Percentiles rank a stretch among this genome's conserved stretches.
Conservation (phyloP, 768 basidiomycete genomes). For the Cubamyces lactineus region DNA sequence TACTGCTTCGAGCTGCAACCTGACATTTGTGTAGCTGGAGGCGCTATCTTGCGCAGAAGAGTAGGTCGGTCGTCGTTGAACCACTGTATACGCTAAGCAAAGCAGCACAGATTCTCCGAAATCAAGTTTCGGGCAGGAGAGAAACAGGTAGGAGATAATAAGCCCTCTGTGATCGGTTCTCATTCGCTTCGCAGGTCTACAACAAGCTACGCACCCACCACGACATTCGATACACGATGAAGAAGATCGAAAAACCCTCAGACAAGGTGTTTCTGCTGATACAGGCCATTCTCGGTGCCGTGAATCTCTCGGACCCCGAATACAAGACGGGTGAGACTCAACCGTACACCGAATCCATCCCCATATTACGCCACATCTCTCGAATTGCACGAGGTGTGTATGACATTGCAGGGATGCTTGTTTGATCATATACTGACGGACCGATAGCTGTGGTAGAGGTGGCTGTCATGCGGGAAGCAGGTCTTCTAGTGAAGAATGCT, state of each 20-base stretch:
- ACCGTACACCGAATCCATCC: conserved; percentile 67
- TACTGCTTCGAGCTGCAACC: no score
- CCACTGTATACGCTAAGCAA: neutral
- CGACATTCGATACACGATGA: conserved; percentile 81
- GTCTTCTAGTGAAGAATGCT: conserved; percentile 68
- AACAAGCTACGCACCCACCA: conserved; percentile 69
- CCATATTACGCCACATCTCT: conserved; percentile 73
- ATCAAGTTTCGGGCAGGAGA: conserved; percentile 75
- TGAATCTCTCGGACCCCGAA: conserved; percentile 69
- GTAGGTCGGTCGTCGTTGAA: conserved; percentile 40
- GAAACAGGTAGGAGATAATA: conserved; percentile 53
- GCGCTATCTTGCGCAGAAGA: conserved; percentile 67
- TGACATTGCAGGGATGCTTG: neutral
- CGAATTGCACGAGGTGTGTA: conserved; percentile 74
- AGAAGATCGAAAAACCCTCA: conserved; percentile 65
- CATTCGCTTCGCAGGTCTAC: conserved; percentile 43
- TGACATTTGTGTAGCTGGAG: conserved; percentile 54
- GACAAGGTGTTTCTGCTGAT: conserved; percentile 85
- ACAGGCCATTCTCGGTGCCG: conserved; percentile 77
- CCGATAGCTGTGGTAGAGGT: conserved; percentile 75
- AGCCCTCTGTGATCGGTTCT: no score
- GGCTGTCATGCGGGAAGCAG: conserved; percentile 64
- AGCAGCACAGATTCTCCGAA: conserved; percentile 57
- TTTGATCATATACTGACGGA: neutral
- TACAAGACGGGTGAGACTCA: conserved; percentile 75